Base-by-base conservation (phyloP, 257 asterid species). In the Salvia rosmarinus region DNA sequence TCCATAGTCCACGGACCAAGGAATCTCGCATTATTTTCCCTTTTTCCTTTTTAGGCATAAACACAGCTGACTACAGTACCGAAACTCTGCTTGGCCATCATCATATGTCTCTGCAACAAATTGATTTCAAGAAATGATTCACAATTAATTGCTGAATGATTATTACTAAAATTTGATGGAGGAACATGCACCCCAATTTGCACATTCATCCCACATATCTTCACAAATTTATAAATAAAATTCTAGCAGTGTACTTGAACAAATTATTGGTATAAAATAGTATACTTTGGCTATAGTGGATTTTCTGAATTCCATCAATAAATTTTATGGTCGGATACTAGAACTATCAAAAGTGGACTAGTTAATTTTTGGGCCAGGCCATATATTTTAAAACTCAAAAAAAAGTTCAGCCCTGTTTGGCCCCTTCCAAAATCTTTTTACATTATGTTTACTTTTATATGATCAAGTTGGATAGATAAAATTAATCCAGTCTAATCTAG, bases 111-210 rank as follows among this genome's bases (percentile, higher is more conserved):
- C 32, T 52, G 39, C 21, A 58, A 30, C 23, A 49, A 17, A 43
- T 3, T 17, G 21, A 13, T 20, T 71, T 21, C 10, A 16, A 46
- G 14, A 32, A 59, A 71, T 63, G 54, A 55, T 55, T 49, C 39
- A 63, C 65, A 75, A 67, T 56, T 73, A 25, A 59, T 44, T 54
- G 65, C 64, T 7, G 28, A 68, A 65, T 50, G 67, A 68, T 77
- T 56, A 25, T 80, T 69, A 72, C 81, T 80, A 75, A 71, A 72
- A 60, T 47, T 79, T 77, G 80, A 62, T 76, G 80, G 49, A 70
- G 62, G 64, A 23, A 25, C 61, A 37, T 34, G 71, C 34, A 34
- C 19, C 43, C 9, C 52, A 11, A 57, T 43, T 13, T 64, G 65
- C 79, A 82, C 68, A 71, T 81, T 23, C 23, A 6, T 9, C 77